Conservation (phyloP, 1,284 basidiomycete species). For the Entoloma clypeatum region DNA sequence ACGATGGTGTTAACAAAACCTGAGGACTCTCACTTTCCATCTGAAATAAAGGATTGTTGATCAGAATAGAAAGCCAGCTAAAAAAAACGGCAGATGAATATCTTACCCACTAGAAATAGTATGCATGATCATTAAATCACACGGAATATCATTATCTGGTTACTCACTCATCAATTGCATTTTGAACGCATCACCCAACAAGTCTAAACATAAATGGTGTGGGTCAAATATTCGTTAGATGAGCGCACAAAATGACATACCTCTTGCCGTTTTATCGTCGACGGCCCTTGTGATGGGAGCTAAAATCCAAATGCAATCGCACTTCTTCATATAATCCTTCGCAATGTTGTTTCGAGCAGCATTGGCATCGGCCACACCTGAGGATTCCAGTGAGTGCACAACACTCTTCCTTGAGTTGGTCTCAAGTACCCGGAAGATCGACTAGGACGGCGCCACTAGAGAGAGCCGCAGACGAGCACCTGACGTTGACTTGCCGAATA, state of each 20-base stretch:
- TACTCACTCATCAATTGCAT: slow-evolving; percentile 57
- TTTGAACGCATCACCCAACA: slow-evolving; percentile 59
- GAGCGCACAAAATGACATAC: slow-evolving; percentile 24
- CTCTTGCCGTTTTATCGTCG: slow-evolving; percentile 48
- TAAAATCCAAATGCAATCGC: slow-evolving; percentile 21
- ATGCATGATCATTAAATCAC: slow-evolving; percentile 5
- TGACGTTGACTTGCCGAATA: slow-evolving; percentile 56
- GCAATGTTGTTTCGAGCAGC: slow-evolving; percentile 21
- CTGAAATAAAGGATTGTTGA: slow-evolving; percentile 23
- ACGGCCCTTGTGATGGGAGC: slow-evolving; percentile 22
- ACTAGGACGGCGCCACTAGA: slow-evolving; percentile 56
- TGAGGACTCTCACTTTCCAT: slow-evolving; percentile 44
- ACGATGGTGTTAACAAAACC: not conserved
- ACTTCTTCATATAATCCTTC: slow-evolving; percentile 23
- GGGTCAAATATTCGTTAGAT: not conserved
- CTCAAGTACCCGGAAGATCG: slow-evolving; percentile 49
- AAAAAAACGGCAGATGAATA: slow-evolving; percentile 1
- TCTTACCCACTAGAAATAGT: slow-evolving; percentile 34
- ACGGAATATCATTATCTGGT: not conserved
- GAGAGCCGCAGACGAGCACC: slow-evolving; percentile 47
- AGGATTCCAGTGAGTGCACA: not conserved
- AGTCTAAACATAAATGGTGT: slow-evolving; percentile 31
- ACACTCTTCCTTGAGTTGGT: slow-evolving; percentile 3
- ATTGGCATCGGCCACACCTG: slow-evolving; percentile 47
- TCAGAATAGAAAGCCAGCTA: slow-evolving; percentile 2